These are phyloP conservation scores for Phaeosphaeriaceae sp. DNA, from an alignment of 2,329 filamentous ascomycete species.

Conservation along the genomic window DNA sequence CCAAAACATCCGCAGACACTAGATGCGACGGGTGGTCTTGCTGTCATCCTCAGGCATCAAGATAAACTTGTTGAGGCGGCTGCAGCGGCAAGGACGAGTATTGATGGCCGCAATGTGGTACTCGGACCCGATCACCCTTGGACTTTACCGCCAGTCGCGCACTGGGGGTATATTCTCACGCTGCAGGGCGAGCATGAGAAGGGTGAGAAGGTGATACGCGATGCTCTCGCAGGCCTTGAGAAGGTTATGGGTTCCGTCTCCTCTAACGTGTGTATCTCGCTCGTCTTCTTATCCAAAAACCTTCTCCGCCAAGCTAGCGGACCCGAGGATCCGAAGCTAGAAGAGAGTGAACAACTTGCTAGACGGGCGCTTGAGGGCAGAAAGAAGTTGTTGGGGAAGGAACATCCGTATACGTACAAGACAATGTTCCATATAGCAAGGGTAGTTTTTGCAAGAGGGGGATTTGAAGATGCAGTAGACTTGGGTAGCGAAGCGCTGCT, in stretches of 20 bases:
- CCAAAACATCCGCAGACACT: constrained; percentile 13
- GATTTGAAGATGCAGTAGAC: constrained; percentile 10
- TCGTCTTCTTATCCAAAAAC: constrained; percentile 14
- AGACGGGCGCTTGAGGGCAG: constrained; percentile 3
- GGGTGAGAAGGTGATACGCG: constrained; percentile 11
- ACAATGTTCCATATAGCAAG: constrained; percentile 11
- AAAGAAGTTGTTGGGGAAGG: constrained; percentile 9
- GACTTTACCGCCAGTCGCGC: constrained; percentile 10
- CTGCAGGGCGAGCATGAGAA: constrained; percentile 8
- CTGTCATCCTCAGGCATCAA: constrained; percentile 11
- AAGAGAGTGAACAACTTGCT: constrained; percentile 11
- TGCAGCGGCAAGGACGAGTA: constrained; percentile 5
- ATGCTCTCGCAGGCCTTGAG: constrained; percentile 3
- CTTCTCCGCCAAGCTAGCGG: constrained; percentile 5
- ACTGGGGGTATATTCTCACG: constrained; percentile 13
- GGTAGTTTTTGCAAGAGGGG: constrained; percentile 7
- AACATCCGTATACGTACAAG: constrained; percentile 15
- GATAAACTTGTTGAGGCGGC: constrained; percentile 17
- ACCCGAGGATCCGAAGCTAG: constrained; percentile 1
- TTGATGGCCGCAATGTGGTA: constrained; percentile 12
- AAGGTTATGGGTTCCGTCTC: constrained; percentile 10
- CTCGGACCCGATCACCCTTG: constrained; percentile 14
- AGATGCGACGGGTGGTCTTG: constrained; percentile 13
- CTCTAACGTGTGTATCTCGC: constrained; percentile 9
- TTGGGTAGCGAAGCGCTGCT: constrained; percentile 1